These are phyloP conservation scores for Schizophyllum commune DNA, from an alignment of 1,284 basidiomycete genomes.

Conservation along the genomic window DNA sequence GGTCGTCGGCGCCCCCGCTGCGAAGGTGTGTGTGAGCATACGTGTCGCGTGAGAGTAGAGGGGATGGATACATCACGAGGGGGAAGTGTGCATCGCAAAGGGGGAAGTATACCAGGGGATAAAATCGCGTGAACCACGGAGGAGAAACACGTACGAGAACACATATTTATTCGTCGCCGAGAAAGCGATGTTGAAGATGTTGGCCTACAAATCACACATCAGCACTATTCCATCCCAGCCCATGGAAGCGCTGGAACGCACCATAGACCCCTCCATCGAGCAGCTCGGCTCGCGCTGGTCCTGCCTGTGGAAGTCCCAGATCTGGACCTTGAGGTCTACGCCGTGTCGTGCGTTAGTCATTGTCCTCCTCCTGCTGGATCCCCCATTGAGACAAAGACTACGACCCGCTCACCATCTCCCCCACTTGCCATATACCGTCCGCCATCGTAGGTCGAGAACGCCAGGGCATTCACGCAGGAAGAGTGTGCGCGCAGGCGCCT, in stretches of 20 bases:
- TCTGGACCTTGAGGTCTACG: constrained; percentile 49
- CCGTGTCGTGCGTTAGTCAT: neutral
- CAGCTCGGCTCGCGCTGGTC: constrained; percentile 39
- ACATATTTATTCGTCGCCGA: constrained; percentile 55
- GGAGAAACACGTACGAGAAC: constrained; percentile 62
- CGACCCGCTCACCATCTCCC: constrained; percentile 70
- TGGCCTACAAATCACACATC: constrained; percentile 23
- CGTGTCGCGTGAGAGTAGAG: neutral
- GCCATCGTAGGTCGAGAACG: constrained; percentile 51
- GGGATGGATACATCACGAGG: neutral
- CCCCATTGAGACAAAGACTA: constrained; percentile 2
- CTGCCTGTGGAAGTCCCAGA: constrained; percentile 70
- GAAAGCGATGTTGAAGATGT: constrained; percentile 64
- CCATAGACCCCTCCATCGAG: constrained; percentile 39
- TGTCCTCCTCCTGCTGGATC: neutral
- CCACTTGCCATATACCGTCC: constrained; percentile 69
- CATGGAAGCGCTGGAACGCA: constrained; percentile 24
- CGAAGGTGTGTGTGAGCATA: constrained; percentile 3
- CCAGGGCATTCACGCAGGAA: constrained; percentile 66
- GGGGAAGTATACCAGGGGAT: constrained; percentile 10
- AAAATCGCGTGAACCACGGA: too few species aligned
- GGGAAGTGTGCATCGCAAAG: constrained; percentile 3
- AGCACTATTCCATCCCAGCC: neutral
- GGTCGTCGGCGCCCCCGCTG: constrained; percentile 58
- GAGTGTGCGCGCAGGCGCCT: neutral